Base-by-base conservation (phyloP, 148 eudicot species). In the Silene conica region DNA sequence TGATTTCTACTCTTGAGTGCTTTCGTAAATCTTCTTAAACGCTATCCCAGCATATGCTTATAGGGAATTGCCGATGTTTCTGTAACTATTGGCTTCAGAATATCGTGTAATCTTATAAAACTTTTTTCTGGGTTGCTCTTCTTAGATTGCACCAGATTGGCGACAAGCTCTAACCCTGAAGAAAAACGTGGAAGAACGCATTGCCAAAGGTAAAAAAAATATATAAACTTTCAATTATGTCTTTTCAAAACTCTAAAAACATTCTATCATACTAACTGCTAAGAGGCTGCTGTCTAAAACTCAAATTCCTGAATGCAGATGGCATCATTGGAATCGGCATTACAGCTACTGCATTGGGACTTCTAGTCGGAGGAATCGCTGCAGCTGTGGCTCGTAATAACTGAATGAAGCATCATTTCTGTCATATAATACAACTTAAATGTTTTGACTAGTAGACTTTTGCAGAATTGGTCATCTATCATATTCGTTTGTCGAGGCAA, bases 321-420 rank as follows among this genome's bases (percentile, higher is more conserved):
- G 96, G 98, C 61, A 87, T 86, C 52, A 88, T 93, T 72, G 96
- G 94, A 65, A 86, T 90, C 31, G 98, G 94, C 78, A 86, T 93
- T 50, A 82, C 96, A 72, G 96, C 94, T 21, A 89, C 98, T 77
- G 88, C 89, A 57, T 88, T 89, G 66, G 94, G 94, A 74, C 85
- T 93, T 64, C 50, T 93, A 14, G 92, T 80, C 67, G 98, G 93
- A 79, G 98, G 98, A 26, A 85, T 93, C 48, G 96, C 94, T 72
- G 92, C 96, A 65, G 94, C 92, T 62, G 80, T 91, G 77, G 81
- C 88, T 69, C 85, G 89, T 25, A 86, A 70, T 73, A 80, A 81
- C 67, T 88, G 79, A 38, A 38, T 38, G 8, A 7, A 38, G 43
- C 43, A 38, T 38, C 43, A 38, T 38, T 38, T 6, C 7, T 38